A percentile compares a stretch with the other conserved stretches of the same genome.
Evolutionary conservation across 805 yeast genomes (phyloP).

Genomic region (Dipodascus albidus): DNA sequence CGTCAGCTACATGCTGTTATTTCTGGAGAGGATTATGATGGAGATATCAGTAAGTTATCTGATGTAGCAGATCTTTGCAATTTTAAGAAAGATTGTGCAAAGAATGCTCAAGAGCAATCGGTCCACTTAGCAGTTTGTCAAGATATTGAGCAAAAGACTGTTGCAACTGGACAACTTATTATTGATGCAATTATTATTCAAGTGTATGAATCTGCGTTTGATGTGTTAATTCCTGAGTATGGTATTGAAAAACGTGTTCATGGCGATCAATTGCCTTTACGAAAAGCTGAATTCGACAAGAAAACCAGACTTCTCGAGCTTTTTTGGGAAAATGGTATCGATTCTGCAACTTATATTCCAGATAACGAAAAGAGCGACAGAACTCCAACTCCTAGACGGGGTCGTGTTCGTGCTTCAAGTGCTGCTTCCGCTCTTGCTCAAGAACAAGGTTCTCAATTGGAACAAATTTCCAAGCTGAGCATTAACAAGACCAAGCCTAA

Average conservation of each 20-base stretch:
- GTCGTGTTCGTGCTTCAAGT: slow-evolving; percentile 43
- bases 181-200: slow-evolving; percentile 81
- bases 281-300: slow-evolving; percentile 86
- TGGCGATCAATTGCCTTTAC: slow-evolving; percentile 90
- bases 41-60: slow-evolving; percentile 45
- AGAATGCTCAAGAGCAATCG: slow-evolving; percentile 88
- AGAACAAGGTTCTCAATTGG: slow-evolving; percentile 6
- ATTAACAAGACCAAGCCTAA: slow-evolving; percentile 4
- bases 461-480: slow-evolving; percentile 8
- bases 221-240: slow-evolving; percentile 81
- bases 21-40: slow-evolving; percentile 15
- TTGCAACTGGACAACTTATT: slow-evolving; percentile 66
- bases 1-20: slow-evolving; percentile 73
- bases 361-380: slow-evolving; percentile 78
- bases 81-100: slow-evolving; percentile 91
- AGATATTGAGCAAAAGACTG: slow-evolving; percentile 63
- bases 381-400: slow-evolving; percentile 64
- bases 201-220: slow-evolving; percentile 94
- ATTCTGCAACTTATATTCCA: slow-evolving; percentile 83
- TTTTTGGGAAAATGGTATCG: slow-evolving; percentile 88
- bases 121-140: slow-evolving; percentile 77
- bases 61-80: slow-evolving; percentile 87
- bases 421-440: slow-evolving; percentile 59
- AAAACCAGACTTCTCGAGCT: slow-evolving; percentile 56
- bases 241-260: slow-evolving; percentile 95